phyloP scores from a whole-genome alignment of 1,284 basidiomycete genomes.

The Sphaerobolus stellatus region DNA sequence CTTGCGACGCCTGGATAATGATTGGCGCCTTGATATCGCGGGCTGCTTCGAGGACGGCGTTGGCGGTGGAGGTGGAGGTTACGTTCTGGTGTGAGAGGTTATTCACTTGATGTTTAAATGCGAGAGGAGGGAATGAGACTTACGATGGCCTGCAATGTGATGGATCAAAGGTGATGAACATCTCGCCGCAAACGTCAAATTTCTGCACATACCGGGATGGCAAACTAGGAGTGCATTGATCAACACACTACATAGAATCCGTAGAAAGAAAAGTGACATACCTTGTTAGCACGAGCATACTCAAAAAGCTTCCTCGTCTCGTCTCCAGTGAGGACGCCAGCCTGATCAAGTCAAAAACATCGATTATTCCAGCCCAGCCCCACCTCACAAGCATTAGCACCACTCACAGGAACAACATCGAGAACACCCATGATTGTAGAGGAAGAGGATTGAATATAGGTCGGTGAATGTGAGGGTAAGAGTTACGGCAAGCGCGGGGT shows the following conservation, averaged over 20 bases:
- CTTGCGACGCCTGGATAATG: slow-evolving; percentile 97
- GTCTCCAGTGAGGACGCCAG: slow-evolving; percentile 86
- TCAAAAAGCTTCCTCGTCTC: slow-evolving; percentile 87
- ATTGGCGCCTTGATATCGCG: slow-evolving; percentile 95
- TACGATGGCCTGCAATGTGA: slow-evolving; percentile 62
- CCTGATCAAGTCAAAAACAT: slow-evolving; percentile 40
- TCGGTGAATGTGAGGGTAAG: neutral
- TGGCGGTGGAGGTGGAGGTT: slow-evolving; percentile 85
- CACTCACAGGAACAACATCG: slow-evolving; percentile 67
- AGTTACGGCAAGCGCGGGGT: too few species aligned
- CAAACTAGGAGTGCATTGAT: slow-evolving; percentile 55
- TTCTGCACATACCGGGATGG: slow-evolving; percentile 70
- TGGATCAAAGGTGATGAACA: neutral
- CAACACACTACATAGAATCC: neutral
- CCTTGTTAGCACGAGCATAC: slow-evolving; percentile 82
- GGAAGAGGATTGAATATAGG: neutral
- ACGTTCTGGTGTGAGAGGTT: slow-evolving; percentile 57
- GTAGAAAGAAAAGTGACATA: slow-evolving; percentile 34
- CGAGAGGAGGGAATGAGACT: slow-evolving; percentile 32
- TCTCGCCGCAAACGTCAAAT: neutral
- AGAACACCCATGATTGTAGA: slow-evolving; percentile 56
- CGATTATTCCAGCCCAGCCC: neutral
- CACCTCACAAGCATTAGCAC: slow-evolving; percentile 4
- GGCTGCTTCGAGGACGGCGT: slow-evolving; percentile 87
- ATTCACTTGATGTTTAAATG: slow-evolving; percentile 16